Evolutionary conservation across 805 yeast species (phyloP), one percentile per base, ranked within the genome.

Genomic region (Ogataea neopini): DNA sequence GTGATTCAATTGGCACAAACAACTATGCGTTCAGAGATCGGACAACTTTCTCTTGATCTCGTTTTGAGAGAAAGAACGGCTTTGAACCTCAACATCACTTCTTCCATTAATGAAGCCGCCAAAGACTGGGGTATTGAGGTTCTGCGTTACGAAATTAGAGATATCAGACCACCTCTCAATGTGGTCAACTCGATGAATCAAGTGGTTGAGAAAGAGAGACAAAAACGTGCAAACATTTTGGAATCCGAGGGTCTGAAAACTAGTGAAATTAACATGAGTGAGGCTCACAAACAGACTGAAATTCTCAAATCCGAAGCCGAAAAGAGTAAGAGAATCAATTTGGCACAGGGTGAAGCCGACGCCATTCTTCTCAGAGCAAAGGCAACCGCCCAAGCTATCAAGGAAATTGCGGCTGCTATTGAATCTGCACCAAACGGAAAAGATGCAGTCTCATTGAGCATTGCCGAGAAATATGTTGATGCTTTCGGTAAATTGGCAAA

Each of bases 111-210:
- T 63, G 94, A 86, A 59, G 96, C 96, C 13, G 88, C 96, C 10
- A 70, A 72, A 46, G 89, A 80, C 44, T 88, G 96, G 96, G 96
- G 96, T 46, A 83, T 88, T 48, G 76, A 79, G 60, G 88, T 95
- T 62, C 72, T 88, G 52, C 78, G 96, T 61, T 87, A 88, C 66
- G 96, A 88, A 66, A 87, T 88, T 68, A 79, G 90, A 61, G 96
- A 88, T 62, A 88, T 88, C 50, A 90, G 88, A 63, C 96, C 96
- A 1, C 96, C 96, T 2, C 76, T 76, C 30, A 86, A 86, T 56
- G 96, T 88, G 9, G 77, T 88, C 58, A 91, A 85, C 59, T 94
- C 96, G 22, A 88, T 88, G 96, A 96, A 88, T 67, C 79, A 92
- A 63, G 96, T 86, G 67, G 96, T 88, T 19, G 78, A 85, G 49